phyloP scores from a whole-genome alignment of 345 rosid species.

The Zanthoxylum bungeanum region DNA sequence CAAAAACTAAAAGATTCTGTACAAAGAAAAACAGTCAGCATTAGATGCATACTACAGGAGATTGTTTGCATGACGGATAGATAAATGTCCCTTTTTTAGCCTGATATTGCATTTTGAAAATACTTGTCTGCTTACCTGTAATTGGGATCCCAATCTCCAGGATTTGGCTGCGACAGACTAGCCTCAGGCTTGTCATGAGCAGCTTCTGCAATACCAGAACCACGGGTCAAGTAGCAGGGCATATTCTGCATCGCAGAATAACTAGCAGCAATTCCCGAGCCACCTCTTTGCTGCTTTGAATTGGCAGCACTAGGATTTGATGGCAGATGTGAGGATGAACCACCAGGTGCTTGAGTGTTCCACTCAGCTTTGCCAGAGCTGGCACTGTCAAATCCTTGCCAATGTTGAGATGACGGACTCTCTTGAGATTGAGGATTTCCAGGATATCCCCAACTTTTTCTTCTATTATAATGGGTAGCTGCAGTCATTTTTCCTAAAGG shows the following conservation, averaged over 20 bases:
- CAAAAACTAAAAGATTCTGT: not conserved
- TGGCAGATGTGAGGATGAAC: constrained; percentile 49
- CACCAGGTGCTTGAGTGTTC: constrained; percentile 42
- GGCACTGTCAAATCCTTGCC: constrained; percentile 67
- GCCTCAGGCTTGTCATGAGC: constrained; percentile 51
- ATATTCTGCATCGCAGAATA: constrained; percentile 44
- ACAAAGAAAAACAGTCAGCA: not conserved
- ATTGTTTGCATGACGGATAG: not conserved
- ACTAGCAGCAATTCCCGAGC: constrained; percentile 45
- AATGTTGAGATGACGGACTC: constrained; percentile 44
- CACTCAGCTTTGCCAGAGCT: constrained; percentile 53
- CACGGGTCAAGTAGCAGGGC: constrained; percentile 41
- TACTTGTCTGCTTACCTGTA: constrained; percentile 61
- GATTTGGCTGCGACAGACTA: constrained; percentile 67
- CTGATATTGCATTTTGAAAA: not conserved
- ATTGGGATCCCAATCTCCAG: constrained; percentile 99
- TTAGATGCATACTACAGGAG: not conserved
- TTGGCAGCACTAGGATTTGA: constrained; percentile 44
- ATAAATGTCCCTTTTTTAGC: not conserved
- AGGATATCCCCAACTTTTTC: constrained; percentile 72
- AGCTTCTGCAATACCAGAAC: constrained; percentile 35
- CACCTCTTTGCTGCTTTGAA: constrained; percentile 61
- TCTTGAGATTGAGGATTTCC: constrained; percentile 79
- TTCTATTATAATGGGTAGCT: constrained; percentile 73
- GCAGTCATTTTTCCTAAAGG: constrained; percentile 87